These are phyloP conservation scores for Clohesyomyces aquaticus DNA, from an alignment of 495 filamentous ascomycete species.

Conservation along the genomic window DNA sequence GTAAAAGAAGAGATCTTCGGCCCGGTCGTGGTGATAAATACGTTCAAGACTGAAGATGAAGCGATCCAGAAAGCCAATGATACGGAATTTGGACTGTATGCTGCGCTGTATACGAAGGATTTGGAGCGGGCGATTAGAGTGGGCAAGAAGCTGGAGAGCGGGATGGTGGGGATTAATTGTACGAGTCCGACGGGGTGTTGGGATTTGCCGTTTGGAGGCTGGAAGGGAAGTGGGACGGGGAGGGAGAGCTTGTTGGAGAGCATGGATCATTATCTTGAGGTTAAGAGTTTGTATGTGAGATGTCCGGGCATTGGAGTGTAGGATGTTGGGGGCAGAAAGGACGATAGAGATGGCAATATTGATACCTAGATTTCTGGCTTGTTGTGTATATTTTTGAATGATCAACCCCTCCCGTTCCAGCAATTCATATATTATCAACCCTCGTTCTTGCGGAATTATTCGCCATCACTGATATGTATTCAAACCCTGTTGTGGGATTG, in stretches of 20 bases:
- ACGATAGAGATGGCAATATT: neutral
- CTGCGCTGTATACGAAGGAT: conserved; percentile 82
- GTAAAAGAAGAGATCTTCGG: conserved; percentile 79
- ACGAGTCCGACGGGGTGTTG: conserved; percentile 20
- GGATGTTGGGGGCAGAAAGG: neutral
- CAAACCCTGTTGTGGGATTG: too few relatives aligned
- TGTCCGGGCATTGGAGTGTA: conserved; percentile 12
- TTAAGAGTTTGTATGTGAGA: conserved; percentile 33
- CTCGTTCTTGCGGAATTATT: too few relatives aligned
- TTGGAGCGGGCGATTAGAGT: conserved; percentile 72
- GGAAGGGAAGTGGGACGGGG: conserved; percentile 30
- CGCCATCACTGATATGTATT: too few relatives aligned
- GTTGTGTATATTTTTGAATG: neutral
- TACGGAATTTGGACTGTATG: conserved; percentile 78
- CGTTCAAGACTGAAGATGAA: conserved; percentile 69
- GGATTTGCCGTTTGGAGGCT: conserved; percentile 38
- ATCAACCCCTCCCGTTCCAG: too few relatives aligned
- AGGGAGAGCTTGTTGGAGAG: conserved; percentile 32
- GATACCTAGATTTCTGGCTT: neutral
- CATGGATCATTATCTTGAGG: conserved; percentile 40
- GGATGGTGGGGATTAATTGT: conserved; percentile 35
- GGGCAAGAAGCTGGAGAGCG: conserved; percentile 61
- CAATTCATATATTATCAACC: too few relatives aligned
- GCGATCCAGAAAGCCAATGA: conserved; percentile 78
- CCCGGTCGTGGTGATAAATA: conserved; percentile 71